phyloP scores from a whole-genome alignment of 805 yeast genomes.

The Zygotorulaspora sp. region DNA sequence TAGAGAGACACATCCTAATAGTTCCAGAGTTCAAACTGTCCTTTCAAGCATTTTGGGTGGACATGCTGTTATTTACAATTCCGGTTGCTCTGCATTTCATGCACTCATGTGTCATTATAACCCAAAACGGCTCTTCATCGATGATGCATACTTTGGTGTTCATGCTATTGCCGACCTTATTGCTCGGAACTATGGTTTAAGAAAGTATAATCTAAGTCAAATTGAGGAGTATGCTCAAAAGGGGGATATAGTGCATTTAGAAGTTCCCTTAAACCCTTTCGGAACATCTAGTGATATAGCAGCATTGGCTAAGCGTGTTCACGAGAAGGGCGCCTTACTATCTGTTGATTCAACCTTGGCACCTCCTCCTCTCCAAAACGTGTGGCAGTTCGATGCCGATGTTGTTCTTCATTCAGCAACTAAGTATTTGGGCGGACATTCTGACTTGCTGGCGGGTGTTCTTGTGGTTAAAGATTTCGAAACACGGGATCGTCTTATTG shows the following conservation, averaged over 20 bases:
- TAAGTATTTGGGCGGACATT: constrained; percentile 17
- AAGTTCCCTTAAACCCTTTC: constrained; percentile 82
- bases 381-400: constrained; percentile 11
- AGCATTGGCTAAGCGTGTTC: background rate
- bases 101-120: constrained; percentile 61
- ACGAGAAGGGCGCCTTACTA: background rate
- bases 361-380: background rate
- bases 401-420: constrained; percentile 16
- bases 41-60: constrained; percentile 54
- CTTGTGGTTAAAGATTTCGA: constrained; percentile 9
- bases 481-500: constrained; percentile 10
- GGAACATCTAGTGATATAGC: constrained; percentile 56
- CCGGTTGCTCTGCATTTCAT: constrained; percentile 73
- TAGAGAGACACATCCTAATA: constrained; percentile 64
- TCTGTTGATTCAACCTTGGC: background rate
- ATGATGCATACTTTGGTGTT: constrained; percentile 78
- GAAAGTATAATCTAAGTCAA: constrained; percentile 44
- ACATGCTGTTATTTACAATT: constrained; percentile 59
- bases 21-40: constrained; percentile 58
- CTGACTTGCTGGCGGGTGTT: constrained; percentile 15
- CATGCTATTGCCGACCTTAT: constrained; percentile 36
- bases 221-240: constrained; percentile 40
- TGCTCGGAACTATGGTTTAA: constrained; percentile 53
- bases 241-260: constrained; percentile 74
- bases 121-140: constrained; percentile 67